These are phyloP conservation scores for Penicillium hordei DNA, from an alignment of 2,329 filamentous ascomycete genomes.

Conservation along the genomic window DNA sequence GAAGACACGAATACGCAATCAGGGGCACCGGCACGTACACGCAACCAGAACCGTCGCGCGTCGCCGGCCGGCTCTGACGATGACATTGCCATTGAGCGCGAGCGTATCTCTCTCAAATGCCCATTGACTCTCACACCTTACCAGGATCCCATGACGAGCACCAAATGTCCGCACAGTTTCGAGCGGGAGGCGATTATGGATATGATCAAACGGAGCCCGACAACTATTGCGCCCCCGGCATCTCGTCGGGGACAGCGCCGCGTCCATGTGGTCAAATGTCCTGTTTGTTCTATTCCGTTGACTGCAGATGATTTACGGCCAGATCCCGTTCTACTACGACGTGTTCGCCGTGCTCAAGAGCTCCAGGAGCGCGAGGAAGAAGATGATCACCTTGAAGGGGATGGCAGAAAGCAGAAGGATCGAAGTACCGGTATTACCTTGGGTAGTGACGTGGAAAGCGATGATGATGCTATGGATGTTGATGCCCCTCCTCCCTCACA, in stretches of 20 bases:
- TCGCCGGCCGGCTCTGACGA: conserved; percentile 42
- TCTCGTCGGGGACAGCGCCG: conserved; percentile 20
- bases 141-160: conserved; percentile 49
- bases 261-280: conserved; percentile 38
- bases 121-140: conserved; percentile 50
- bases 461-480: conserved; percentile 27
- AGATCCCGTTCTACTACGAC: conserved; percentile 42
- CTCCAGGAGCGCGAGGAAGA: conserved; percentile 28
- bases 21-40: conserved; percentile 16
- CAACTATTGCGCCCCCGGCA: conserved; percentile 26
- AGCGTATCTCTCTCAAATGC: conserved; percentile 49
- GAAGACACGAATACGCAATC: conserved; percentile 33
- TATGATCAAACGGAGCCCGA: conserved; percentile 42
- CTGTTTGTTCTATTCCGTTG: conserved; percentile 43
- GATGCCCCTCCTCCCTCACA: conserved; percentile 11
- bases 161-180: conserved; percentile 52
- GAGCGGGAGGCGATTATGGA: conserved; percentile 48
- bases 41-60: conserved; percentile 24
- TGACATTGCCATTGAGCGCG: conserved; percentile 48
- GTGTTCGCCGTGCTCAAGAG: conserved; percentile 38
- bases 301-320: conserved; percentile 40
- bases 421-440: conserved; percentile 31
- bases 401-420: conserved; percentile 14
- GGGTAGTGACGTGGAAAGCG: conserved; percentile 30
- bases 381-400: conserved; percentile 31